These are phyloP conservation scores for Alternaria viburni DNA, from an alignment of 2,329 filamentous ascomycete genomes.

Conservation along the genomic window DNA sequence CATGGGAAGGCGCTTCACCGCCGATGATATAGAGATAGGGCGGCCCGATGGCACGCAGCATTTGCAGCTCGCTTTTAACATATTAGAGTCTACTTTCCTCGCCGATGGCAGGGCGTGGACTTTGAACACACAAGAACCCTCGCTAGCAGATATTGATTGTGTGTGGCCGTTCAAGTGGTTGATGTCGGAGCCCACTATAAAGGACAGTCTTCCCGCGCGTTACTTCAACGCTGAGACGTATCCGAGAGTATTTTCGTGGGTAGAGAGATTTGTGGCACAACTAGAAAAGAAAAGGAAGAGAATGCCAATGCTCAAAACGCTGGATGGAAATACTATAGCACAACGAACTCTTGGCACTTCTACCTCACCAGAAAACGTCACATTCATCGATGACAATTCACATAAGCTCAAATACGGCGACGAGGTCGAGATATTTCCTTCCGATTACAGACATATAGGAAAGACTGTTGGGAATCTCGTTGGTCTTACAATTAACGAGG, in stretches of 20 bases:
- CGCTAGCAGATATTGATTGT: slow-evolving; percentile 71
- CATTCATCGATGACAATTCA: slow-evolving; percentile 61
- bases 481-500: slow-evolving; percentile 35
- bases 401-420: slow-evolving; percentile 61
- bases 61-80: slow-evolving; percentile 60
- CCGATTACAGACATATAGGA: slow-evolving; percentile 40
- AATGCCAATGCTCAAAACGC: slow-evolving; percentile 51
- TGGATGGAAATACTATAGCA: slow-evolving; percentile 35
- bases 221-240: slow-evolving; percentile 60
- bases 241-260: slow-evolving; percentile 69
- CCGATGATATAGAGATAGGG: slow-evolving; percentile 48
- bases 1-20: slow-evolving; percentile 52
- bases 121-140: slow-evolving; percentile 59
- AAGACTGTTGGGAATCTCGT: slow-evolving; percentile 38
- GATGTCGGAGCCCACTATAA: slow-evolving; percentile 49
- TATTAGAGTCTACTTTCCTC: slow-evolving; percentile 68
- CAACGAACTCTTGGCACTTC: slow-evolving; percentile 56
- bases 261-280: slow-evolving; percentile 64
- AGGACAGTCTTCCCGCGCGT: slow-evolving; percentile 61
- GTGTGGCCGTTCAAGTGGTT: slow-evolving; percentile 75
- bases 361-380: slow-evolving; percentile 49
- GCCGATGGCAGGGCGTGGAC: slow-evolving; percentile 72
- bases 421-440: slow-evolving; percentile 53
- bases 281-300: slow-evolving; percentile 52
- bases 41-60: slow-evolving; percentile 64